Evolutionary conservation across 805 yeast genomes (phyloP).

Genomic region (Metschnikowia cerradonensis): DNA sequence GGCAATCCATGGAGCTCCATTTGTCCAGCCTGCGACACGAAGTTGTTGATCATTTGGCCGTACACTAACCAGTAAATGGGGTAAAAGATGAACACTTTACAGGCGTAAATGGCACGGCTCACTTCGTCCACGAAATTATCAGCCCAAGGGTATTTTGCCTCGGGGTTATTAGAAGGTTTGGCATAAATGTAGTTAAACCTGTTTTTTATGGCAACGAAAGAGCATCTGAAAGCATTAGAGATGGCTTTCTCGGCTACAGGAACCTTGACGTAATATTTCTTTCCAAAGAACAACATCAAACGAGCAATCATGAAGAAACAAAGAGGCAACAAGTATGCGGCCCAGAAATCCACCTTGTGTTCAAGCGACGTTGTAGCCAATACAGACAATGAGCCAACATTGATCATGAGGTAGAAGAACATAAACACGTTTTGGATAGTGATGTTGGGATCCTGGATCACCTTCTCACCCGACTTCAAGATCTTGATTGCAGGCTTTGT

Average conservation of each 20-base stretch:
- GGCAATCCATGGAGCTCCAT: constrained; percentile 17
- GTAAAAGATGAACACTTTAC: constrained; percentile 15
- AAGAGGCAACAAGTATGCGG: constrained; percentile 14
- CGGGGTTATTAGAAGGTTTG: constrained; percentile 15
- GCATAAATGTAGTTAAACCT: constrained; percentile 11
- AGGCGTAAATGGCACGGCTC: constrained; percentile 11
- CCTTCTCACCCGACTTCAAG: constrained; percentile 22
- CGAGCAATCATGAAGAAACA: constrained; percentile 12
- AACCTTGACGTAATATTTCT: constrained; percentile 9
- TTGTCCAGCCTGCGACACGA: constrained; percentile 16
- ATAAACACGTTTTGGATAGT: constrained; percentile 15
- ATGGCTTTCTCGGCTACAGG: constrained; percentile 12
- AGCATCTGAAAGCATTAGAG: constrained; percentile 9
- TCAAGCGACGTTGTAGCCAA: constrained; percentile 14
- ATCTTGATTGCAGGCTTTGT: constrained; percentile 33
- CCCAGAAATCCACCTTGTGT: constrained; percentile 13
- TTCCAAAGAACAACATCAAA: constrained; percentile 9
- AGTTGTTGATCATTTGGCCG: constrained; percentile 15
- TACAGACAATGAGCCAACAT: constrained; percentile 14
- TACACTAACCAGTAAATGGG: constrained; percentile 17
- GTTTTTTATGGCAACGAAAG: constrained; percentile 9
- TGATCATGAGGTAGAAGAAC: constrained; percentile 16
- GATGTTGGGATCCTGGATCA: constrained; percentile 13
- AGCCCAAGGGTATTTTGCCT: constrained; percentile 10
- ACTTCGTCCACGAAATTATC: constrained; percentile 15